phyloP scores from a whole-genome alignment of 148 eudicot genomes.

The Rhododendron williamsianum region DNA sequence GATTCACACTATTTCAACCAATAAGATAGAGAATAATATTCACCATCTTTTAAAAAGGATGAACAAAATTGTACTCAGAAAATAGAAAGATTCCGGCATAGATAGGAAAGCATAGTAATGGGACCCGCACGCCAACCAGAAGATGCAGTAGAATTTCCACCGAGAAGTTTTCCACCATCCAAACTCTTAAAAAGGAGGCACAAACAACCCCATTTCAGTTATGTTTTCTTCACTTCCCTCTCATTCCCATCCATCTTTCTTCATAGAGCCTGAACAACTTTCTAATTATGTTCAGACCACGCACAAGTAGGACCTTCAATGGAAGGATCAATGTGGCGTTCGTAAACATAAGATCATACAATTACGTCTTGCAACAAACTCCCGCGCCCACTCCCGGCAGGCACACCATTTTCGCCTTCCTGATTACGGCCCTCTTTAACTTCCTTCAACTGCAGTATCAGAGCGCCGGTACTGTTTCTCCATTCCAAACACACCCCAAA shows the following conservation, averaged over 20 bases:
- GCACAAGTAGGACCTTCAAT: not conserved
- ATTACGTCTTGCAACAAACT: not conserved
- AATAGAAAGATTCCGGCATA: too few species aligned
- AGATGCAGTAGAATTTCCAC: too few species aligned
- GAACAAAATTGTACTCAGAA: too few species aligned
- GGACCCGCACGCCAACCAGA: too few species aligned
- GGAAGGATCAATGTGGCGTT: not conserved
- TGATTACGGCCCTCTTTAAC: not conserved
- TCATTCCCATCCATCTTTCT: not conserved
- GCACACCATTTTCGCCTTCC: not conserved
- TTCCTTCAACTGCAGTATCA: not conserved
- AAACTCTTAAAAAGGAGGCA: not conserved
- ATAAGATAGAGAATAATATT: too few species aligned
- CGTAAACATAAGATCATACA: not conserved
- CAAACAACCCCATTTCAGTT: not conserved
- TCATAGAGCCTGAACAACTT: not conserved
- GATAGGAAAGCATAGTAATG: too few species aligned
- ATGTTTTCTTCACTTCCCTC: not conserved
- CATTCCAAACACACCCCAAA: conserved; percentile 2
- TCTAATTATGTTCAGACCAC: not conserved
- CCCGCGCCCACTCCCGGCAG: not conserved
- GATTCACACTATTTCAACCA: too few species aligned
- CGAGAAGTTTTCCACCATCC: not conserved
- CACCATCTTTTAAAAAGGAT: too few species aligned
- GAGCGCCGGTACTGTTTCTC: not conserved